A percentile compares a stretch with the other conserved stretches of the same genome.
Evolutionary conservation across 225 moss, liverwort and hornwort species (phyloP).

Genomic region (Polytrichum formosum): DNA sequence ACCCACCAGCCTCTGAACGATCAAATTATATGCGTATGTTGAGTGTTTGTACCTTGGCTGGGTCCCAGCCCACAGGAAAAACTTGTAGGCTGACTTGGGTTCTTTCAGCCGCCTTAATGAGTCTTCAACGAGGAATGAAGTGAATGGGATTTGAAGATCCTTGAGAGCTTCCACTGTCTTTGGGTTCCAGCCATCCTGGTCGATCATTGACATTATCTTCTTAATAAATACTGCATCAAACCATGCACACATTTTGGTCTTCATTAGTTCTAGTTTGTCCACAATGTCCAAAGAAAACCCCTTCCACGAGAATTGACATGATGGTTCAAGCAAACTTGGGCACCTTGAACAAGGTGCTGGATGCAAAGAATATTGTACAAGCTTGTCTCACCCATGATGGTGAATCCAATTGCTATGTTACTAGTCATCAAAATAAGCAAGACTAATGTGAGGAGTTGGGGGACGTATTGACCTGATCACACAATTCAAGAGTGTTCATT

Average conservation of each 20-base stretch:
- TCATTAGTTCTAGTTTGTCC: neutral
- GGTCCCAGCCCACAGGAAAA: conserved; percentile 56
- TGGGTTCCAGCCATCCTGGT: conserved; percentile 22
- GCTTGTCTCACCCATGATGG: neutral
- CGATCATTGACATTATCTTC: conserved; percentile 23
- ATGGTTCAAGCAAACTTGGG: neutral
- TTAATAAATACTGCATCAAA: conserved; percentile 30
- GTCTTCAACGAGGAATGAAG: conserved; percentile 50
- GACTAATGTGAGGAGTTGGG: no score
- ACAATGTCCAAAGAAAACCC: neutral
- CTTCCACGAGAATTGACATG: no score
- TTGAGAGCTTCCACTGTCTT: conserved; percentile 14
- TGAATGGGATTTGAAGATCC: conserved; percentile 24
- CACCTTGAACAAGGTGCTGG: neutral
- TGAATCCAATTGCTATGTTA: no score
- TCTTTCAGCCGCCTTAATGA: conserved; percentile 47
- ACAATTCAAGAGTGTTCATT: no score
- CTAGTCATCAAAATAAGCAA: no score
- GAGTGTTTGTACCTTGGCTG: conserved; percentile 47
- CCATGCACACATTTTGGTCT: neutral
- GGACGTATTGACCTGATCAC: no score
- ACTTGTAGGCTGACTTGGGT: conserved; percentile 22
- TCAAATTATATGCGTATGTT: conserved; percentile 41
- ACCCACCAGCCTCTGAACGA: conserved; percentile 42
- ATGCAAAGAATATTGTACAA: no score